phyloP scores from a whole-genome alignment of 2,329 filamentous ascomycete species.

The Fusarium siculi region DNA sequence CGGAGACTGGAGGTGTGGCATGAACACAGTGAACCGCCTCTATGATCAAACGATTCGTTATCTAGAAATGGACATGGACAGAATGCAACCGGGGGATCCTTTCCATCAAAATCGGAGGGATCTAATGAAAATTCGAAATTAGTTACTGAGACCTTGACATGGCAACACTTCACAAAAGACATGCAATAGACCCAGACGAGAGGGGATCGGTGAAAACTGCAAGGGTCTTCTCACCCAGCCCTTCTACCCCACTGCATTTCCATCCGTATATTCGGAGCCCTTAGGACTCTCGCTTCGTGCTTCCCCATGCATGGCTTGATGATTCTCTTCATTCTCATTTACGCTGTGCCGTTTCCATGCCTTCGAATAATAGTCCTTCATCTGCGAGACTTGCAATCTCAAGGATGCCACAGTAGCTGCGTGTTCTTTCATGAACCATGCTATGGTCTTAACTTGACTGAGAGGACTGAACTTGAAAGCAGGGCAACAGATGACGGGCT shows the following conservation, averaged over 20 bases:
- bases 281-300: slow-evolving; percentile 13
- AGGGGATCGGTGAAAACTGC: slow-evolving; percentile 30
- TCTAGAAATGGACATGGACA: neutral
- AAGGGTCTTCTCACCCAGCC: slow-evolving; percentile 36
- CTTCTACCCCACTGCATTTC: slow-evolving; percentile 32
- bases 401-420: slow-evolving; percentile 1
- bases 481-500: slow-evolving; percentile 31
- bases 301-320: slow-evolving; percentile 17
- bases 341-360: slow-evolving; percentile 22
- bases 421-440: slow-evolving; percentile 5
- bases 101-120: slow-evolving; percentile 9
- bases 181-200: neutral
- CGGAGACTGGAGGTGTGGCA: neutral
- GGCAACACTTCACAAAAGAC: slow-evolving; percentile 21
- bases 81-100: neutral
- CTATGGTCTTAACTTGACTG: slow-evolving; percentile 9
- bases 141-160: slow-evolving; percentile 21
- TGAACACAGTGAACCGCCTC: neutral
- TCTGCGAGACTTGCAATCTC: neutral
- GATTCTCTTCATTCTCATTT: neutral
- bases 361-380: neutral
- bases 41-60: slow-evolving; percentile 9
- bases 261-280: slow-evolving; percentile 34
- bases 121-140: slow-evolving; percentile 26
- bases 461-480: slow-evolving; percentile 13